Conservation (phyloP, 495 filamentous ascomycete genomes). For the Aspergillus coremiiformis region DNA sequence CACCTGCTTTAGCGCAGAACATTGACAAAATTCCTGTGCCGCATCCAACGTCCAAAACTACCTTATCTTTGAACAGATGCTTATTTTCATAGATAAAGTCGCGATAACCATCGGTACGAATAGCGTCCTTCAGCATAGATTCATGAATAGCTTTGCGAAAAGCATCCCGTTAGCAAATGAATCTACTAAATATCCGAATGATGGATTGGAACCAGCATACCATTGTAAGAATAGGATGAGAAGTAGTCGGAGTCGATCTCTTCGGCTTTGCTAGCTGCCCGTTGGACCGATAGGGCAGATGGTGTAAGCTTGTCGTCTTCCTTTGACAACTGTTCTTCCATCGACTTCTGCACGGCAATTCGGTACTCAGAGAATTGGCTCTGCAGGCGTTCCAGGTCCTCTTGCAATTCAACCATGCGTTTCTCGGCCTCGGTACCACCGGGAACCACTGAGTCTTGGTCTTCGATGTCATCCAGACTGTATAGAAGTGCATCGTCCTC, state of each 20-base stretch:
- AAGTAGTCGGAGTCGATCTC: slow-evolving; percentile 63
- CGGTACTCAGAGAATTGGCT: slow-evolving; percentile 67
- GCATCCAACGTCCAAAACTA: slow-evolving; percentile 88
- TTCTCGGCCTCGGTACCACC: slow-evolving; percentile 37
- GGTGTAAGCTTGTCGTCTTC: slow-evolving; percentile 34
- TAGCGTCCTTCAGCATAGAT: slow-evolving; percentile 75
- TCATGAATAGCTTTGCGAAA: slow-evolving; percentile 67
- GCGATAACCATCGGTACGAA: slow-evolving; percentile 61
- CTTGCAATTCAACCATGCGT: slow-evolving; percentile 61
- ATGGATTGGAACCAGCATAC: slow-evolving; percentile 30
- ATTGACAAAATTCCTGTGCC: slow-evolving; percentile 90
- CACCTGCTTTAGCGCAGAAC: slow-evolving; percentile 88
- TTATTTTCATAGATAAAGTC: slow-evolving; percentile 78
- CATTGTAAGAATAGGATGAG: slow-evolving; percentile 70
- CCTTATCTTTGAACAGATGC: slow-evolving; percentile 81
- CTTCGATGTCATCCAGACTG: slow-evolving; percentile 66
- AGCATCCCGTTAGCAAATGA: slow-evolving; percentile 10
- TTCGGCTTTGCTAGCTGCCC: slow-evolving; percentile 19
- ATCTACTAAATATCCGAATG: background rate
- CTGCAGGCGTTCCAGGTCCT: slow-evolving; percentile 55
- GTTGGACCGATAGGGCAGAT: slow-evolving; percentile 12
- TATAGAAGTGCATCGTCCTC: slow-evolving; percentile 85
- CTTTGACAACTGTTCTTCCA: slow-evolving; percentile 60
- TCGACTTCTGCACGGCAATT: slow-evolving; percentile 57
- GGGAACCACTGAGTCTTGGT: slow-evolving; percentile 18